Evolutionary conservation across 2,329 filamentous ascomycete species (phyloP).

Genomic region (Ascochyta pisi): DNA sequence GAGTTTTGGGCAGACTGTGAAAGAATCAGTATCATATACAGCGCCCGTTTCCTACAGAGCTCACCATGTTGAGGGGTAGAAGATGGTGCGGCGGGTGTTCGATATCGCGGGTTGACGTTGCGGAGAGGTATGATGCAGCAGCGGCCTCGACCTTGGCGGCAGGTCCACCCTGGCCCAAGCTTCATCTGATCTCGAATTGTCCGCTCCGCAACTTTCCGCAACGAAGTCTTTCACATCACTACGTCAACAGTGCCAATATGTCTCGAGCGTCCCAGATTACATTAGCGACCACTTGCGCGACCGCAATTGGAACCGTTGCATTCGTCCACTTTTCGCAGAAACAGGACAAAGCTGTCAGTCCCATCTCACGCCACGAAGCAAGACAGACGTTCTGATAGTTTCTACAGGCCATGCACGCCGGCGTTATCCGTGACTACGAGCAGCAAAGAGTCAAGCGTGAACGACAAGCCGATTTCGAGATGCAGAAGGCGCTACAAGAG

Average conservation of each 20-base stretch:
- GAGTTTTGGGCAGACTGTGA: slow-evolving; percentile 95
- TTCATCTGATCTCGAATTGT: slow-evolving; percentile 29
- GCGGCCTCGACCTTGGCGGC: slow-evolving; percentile 30
- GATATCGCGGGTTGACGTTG: slow-evolving; percentile 29
- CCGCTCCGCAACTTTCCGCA: slow-evolving; percentile 14
- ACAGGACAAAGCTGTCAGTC: slow-evolving; percentile 77
- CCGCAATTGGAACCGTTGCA: slow-evolving; percentile 76
- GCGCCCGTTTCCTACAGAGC: background rate
- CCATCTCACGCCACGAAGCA: slow-evolving; percentile 24
- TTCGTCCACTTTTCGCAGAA: slow-evolving; percentile 92
- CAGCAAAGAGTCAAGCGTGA: slow-evolving; percentile 90
- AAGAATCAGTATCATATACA: slow-evolving; percentile 30
- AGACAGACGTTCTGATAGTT: slow-evolving; percentile 17
- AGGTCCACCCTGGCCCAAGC: slow-evolving; percentile 38
- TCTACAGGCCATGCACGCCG: slow-evolving; percentile 87
- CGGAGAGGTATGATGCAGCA: slow-evolving; percentile 36
- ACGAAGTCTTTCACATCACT: slow-evolving; percentile 1
- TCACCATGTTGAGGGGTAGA: slow-evolving; percentile 36
- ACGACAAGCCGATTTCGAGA: slow-evolving; percentile 91
- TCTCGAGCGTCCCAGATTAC: slow-evolving; percentile 90
- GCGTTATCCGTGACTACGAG: slow-evolving; percentile 93
- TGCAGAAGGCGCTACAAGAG: slow-evolving; percentile 83
- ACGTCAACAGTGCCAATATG: slow-evolving; percentile 61
- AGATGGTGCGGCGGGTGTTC: slow-evolving; percentile 20
- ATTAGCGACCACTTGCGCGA: slow-evolving; percentile 76